phyloP scores from a whole-genome alignment of 306 rosid species.

The Parietaria judaica region DNA sequence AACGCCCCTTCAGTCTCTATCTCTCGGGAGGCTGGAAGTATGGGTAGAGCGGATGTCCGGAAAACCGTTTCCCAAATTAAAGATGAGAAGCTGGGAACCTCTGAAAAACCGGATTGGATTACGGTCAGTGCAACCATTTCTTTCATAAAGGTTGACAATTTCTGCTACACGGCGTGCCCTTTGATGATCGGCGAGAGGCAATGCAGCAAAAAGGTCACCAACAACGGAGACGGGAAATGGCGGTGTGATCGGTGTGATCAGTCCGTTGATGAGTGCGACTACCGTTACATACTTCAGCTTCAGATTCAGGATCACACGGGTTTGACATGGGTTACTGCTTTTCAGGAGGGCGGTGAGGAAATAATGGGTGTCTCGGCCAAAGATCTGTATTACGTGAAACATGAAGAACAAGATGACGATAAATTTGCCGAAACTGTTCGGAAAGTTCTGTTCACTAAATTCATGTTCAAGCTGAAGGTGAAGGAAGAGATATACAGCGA shows the following conservation, averaged over 20 bases:
- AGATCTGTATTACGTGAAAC: conserved; percentile 47
- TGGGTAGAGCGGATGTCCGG: conserved; percentile 42
- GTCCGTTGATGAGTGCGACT: conserved; percentile 57
- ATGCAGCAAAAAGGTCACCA: conserved; percentile 77
- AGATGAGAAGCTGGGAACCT: conserved; percentile 87
- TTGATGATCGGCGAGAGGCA: conserved; percentile 65
- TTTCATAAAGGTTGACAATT: conserved; percentile 58
- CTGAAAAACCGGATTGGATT: conserved; percentile 94
- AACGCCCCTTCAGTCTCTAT: conserved; percentile 47
- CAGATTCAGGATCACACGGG: conserved; percentile 88
- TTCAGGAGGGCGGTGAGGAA: conserved; percentile 91
- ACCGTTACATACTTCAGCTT: conserved; percentile 68
- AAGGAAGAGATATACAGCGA: conserved; percentile 81
- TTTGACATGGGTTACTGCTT: conserved; percentile 76
- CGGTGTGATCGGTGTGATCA: conserved; percentile 75
- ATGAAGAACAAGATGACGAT: conserved; percentile 64
- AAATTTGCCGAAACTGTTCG: conserved; percentile 50
- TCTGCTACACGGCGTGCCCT: conserved; percentile 85
- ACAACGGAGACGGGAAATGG: conserved; percentile 91
- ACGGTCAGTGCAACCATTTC: conserved; percentile 58
- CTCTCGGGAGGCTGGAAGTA: conserved; percentile 46
- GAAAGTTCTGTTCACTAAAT: conserved; percentile 52
- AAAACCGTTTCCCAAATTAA: conserved; percentile 75
- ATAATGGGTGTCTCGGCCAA: conserved; percentile 79
- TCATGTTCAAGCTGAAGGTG: conserved; percentile 66